Evolutionary conservation across 805 yeast genomes (phyloP), one percentile per base, ranked within the genome.

Genomic region (Ogataea paradorogensis): DNA sequence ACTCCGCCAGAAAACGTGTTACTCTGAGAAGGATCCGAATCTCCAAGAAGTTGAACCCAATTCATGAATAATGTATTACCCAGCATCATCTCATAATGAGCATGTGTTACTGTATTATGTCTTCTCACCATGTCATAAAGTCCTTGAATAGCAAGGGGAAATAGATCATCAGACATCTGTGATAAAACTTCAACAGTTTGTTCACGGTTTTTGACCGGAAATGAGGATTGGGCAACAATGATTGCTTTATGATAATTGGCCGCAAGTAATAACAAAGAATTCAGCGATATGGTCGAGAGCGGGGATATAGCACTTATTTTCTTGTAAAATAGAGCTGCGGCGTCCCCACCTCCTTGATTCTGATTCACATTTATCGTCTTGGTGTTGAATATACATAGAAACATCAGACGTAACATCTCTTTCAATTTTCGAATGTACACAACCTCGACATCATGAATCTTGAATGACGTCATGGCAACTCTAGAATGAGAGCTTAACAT

Each of bases 401-500:
- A 23, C 25, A 23, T 23, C n/a, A 23, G 4, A 11, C 7, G 9
- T 4, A 23, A 11, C 25, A 5, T 4, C 9, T 23, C 4, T 11
- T 23, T 23, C 25, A 23, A 23, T 4, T 23, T 4, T 23, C n/a
- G 10, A 23, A 23, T 11, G 9, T 5, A 23, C 4, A 4, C 4
- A 44, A 42, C 1, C 31, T 20, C 27, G 42, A 15, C 5, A 32
- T 18, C 8, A 41, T 16, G 2, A 32, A 26, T 22, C 40, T 46
- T 8, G 9, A 46, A 2, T 15, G 37, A 33, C 8, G 33, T 26
- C 27, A 20, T 30, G 14, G 43, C 46, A 33, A 33, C 27, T 28
- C 42, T 45, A 23, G 56, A 49, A 45, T 34, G 40, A 27, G 39
- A 36, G 34, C 39, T 47, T 38, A 58, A 53, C 56, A 33, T 34